Evolutionary conservation across 331 rosid genomes (phyloP).

Genomic region (Pyracantha coccinea): DNA sequence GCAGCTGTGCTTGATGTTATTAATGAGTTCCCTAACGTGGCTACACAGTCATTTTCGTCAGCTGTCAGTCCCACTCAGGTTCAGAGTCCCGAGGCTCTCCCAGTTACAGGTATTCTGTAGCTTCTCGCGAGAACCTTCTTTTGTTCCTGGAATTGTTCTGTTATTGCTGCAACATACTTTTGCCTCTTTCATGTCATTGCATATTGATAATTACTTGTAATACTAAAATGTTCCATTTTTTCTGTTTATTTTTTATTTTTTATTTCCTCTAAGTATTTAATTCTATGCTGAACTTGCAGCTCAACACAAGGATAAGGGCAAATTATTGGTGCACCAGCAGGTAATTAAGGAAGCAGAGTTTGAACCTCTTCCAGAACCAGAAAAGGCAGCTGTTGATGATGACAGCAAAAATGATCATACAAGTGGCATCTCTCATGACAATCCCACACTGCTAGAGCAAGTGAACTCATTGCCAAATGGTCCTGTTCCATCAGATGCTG

Average conservation of each 20-base stretch:
- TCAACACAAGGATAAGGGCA: slow-evolving; percentile 21
- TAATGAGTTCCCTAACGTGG: slow-evolving; percentile 47
- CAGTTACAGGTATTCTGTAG: slow-evolving; percentile 22
- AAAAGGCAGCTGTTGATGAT: slow-evolving; percentile 11
- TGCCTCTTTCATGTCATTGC: neutral
- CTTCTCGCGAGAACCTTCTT: neutral
- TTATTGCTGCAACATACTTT: neutral
- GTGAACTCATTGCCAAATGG: slow-evolving; percentile 1
- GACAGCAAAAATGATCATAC: neutral
- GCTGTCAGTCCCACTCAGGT: slow-evolving; percentile 6
- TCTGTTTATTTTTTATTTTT: neutral
- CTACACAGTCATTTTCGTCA: neutral
- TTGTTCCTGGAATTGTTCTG: neutral
- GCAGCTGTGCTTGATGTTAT: slow-evolving; percentile 53
- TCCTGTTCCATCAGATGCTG: slow-evolving; percentile 9
- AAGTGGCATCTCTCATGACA: slow-evolving; percentile 7
- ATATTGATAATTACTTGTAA: neutral
- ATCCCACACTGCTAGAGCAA: slow-evolving; percentile 13
- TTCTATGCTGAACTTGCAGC: slow-evolving; percentile 26
- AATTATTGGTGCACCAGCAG: slow-evolving; percentile 5
- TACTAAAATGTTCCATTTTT: neutral
- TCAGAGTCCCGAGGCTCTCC: neutral
- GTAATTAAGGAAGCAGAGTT: slow-evolving; percentile 5
- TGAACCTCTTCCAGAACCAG: neutral
- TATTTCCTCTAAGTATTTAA: neutral